These are phyloP conservation scores for Schwanniomyces yamadae DNA, from an alignment of 805 yeast species.

Conservation along the genomic window DNA sequence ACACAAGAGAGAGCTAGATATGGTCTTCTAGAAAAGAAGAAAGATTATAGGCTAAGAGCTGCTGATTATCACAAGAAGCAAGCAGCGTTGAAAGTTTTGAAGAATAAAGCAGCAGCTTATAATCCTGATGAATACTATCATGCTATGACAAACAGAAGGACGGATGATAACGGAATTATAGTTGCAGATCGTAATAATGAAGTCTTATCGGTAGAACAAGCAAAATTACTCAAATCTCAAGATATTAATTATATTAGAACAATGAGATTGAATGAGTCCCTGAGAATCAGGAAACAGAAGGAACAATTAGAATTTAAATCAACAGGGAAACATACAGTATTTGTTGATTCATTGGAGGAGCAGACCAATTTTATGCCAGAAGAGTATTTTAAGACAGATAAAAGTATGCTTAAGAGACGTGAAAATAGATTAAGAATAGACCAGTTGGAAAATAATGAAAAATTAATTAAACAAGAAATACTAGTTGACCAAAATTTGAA, in stretches of 20 bases:
- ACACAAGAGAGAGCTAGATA: conserved; percentile 66
- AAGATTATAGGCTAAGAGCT: conserved; percentile 50
- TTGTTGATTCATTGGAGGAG: conserved; percentile 64
- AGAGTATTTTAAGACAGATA: conserved; percentile 68
- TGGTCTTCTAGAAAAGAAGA: conserved; percentile 90
- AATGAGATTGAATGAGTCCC: conserved; percentile 64
- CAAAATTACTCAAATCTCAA: conserved; percentile 82
- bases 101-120: conserved; percentile 66
- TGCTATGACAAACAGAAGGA: conserved; percentile 74
- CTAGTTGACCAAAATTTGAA: conserved; percentile 27
- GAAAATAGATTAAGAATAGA: conserved; percentile 69
- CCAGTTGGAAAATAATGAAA: conserved; percentile 51
- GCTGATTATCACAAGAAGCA: conserved; percentile 58
- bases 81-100: conserved; percentile 66
- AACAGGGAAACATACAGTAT: conserved; percentile 79
- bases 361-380: conserved; percentile 63
- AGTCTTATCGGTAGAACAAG: conserved; percentile 67
- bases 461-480: conserved; percentile 27
- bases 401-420: conserved; percentile 54
- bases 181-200: conserved; percentile 65
- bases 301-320: conserved; percentile 50
- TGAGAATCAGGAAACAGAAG: conserved; percentile 59
- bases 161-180: conserved; percentile 70
- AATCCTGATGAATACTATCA: conserved; percentile 97
- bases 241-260: conserved; percentile 85